phyloP scores from a whole-genome alignment of 2,329 filamentous ascomycete genomes.

The Sporothrix luriei region DNA sequence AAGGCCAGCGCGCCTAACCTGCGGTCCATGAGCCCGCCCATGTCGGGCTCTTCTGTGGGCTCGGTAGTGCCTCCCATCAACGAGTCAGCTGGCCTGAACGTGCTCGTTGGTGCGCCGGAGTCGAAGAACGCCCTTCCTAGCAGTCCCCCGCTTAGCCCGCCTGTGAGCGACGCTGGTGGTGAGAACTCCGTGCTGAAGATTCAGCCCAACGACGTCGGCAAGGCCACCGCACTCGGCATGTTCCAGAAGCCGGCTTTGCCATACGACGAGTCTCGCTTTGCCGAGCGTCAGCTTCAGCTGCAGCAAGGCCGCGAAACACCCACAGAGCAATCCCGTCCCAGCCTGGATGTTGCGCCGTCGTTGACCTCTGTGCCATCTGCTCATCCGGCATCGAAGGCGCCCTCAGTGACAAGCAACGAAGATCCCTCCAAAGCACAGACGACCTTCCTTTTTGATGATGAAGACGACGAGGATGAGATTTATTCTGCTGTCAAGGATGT shows the following conservation, averaged over 20 bases:
- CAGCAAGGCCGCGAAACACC: constrained; percentile 72
- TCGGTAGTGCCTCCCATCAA: constrained; percentile 41
- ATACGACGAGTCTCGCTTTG: constrained; percentile 84
- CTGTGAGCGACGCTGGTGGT: constrained; percentile 74
- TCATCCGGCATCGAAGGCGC: constrained; percentile 48
- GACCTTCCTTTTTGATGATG: constrained; percentile 50
- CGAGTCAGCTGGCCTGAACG: constrained; percentile 31
- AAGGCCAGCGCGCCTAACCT: constrained; percentile 72
- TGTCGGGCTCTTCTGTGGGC: constrained; percentile 45
- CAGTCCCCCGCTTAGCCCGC: constrained; percentile 64
- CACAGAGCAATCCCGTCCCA: constrained; percentile 49
- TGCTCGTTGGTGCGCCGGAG: constrained; percentile 35
- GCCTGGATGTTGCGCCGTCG: constrained; percentile 45
- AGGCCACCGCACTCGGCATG: constrained; percentile 69
- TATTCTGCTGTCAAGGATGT: neutral
- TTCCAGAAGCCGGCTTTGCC: constrained; percentile 71
- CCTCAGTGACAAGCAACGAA: constrained; percentile 42
- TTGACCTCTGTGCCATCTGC: neutral
- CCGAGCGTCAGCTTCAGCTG: constrained; percentile 78
- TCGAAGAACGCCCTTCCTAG: constrained; percentile 43
- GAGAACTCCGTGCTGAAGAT: constrained; percentile 61
- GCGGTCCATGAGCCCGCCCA: constrained; percentile 57
- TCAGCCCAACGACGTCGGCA: constrained; percentile 75
- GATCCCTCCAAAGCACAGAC: constrained; percentile 42
- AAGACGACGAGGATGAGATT: constrained; percentile 43